A percentile compares a stretch with the other conserved stretches of the same genome.
Evolutionary conservation across 257 asterid genomes (phyloP).

Genomic region (Parsonsia alboflavescens): DNA sequence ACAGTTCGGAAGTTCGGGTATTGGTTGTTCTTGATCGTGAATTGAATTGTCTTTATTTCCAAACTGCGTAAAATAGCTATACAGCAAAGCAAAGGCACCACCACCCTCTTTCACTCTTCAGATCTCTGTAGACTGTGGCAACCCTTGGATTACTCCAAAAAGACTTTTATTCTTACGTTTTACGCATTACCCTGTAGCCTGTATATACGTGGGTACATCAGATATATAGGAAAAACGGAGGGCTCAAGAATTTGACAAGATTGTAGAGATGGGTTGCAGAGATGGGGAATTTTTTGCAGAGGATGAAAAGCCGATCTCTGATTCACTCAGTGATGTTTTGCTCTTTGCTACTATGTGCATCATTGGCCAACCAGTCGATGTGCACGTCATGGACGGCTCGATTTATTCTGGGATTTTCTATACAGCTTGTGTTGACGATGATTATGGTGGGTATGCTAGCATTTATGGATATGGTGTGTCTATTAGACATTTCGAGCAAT

Average conservation of each 20-base stretch:
- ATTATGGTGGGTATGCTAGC: slow-evolving; percentile 46
- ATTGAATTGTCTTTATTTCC: not conserved
- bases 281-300: slow-evolving; percentile 35
- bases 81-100: not conserved
- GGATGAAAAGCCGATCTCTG: slow-evolving; percentile 32
- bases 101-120: not conserved
- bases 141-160: not conserved
- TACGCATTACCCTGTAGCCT: not conserved
- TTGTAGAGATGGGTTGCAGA: slow-evolving; percentile 50
- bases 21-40: slow-evolving; percentile 9
- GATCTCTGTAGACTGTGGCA: slow-evolving; percentile 13
- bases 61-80: not conserved
- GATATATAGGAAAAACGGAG: not conserved
- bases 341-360: slow-evolving; percentile 67
- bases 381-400: slow-evolving; percentile 77
- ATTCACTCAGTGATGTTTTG: slow-evolving; percentile 49
- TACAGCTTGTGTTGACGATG: slow-evolving; percentile 66
- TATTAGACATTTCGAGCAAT: not conserved
- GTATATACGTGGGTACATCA: not conserved
- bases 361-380: slow-evolving; percentile 72
- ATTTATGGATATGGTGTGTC: not conserved
- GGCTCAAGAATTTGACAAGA: not conserved
- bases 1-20: not conserved
- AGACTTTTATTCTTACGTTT: not conserved
- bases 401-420: slow-evolving; percentile 77